These are phyloP conservation scores for Fusarium musae DNA, from an alignment of 2,329 filamentous ascomycete genomes.

Conservation along the genomic window DNA sequence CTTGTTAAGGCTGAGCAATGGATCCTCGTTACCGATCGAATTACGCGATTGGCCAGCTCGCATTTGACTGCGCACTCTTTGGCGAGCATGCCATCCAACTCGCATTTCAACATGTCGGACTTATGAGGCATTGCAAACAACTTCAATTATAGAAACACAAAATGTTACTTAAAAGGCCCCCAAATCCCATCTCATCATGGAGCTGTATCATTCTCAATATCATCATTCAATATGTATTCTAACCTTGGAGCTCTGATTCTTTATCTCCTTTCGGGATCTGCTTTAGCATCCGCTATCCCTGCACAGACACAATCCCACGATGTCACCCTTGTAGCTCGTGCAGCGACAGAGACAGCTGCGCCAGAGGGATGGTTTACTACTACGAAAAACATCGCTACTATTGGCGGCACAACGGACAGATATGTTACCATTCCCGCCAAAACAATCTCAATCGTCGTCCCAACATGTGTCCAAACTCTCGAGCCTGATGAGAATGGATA, in stretches of 20 bases:
- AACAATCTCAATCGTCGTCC: constrained; percentile 47
- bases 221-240: constrained; percentile 22
- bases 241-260: constrained; percentile 24
- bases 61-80: constrained; percentile 27
- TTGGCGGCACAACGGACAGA: constrained; percentile 31
- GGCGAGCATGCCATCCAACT: constrained; percentile 12
- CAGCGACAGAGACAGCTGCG: constrained; percentile 16
- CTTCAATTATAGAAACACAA: background rate
- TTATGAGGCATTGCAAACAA: constrained; percentile 12
- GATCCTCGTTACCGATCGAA: background rate
- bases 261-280: constrained; percentile 20
- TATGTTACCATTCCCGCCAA: constrained; percentile 43
- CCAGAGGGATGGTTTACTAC: constrained; percentile 42
- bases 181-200: background rate
- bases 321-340: constrained; percentile 15
- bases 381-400: constrained; percentile 42
- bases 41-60: constrained; percentile 27
- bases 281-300: constrained; percentile 4
- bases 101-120: constrained; percentile 9
- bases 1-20: constrained; percentile 19
- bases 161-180: constrained; percentile 10
- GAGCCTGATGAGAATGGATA: constrained; percentile 49
- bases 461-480: constrained; percentile 52
- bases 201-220: background rate
- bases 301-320: constrained; percentile 13